Conservation (phyloP, 352 stramenopile species). For the Aphanomyces astaci region DNA sequence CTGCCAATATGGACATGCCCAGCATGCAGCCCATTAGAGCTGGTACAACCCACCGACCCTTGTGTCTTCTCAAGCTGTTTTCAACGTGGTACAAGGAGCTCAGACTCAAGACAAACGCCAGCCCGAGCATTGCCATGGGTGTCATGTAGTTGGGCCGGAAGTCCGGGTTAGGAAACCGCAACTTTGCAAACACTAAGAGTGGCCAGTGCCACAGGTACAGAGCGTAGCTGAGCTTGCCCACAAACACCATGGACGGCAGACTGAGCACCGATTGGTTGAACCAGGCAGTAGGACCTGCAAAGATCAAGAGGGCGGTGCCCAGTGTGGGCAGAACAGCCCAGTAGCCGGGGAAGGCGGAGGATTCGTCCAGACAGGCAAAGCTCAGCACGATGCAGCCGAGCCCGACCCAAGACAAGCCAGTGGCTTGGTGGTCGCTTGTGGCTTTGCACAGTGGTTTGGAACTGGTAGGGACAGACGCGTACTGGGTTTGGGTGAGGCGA, state of each 20-base stretch:
- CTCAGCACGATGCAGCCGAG: background rate
- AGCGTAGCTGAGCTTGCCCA: conserved; percentile 21
- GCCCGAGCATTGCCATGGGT: background rate
- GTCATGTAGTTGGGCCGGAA: background rate
- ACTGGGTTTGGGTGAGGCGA: too few relatives aligned
- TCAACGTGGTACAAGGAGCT: background rate
- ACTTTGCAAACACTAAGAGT: conserved; percentile 18
- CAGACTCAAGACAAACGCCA: background rate
- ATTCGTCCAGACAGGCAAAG: conserved; percentile 10
- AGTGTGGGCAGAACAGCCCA: conserved; percentile 13
- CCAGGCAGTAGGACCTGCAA: background rate
- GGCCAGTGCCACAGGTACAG: conserved; percentile 25
- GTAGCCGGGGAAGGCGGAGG: conserved; percentile 9
- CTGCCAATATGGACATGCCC: background rate
- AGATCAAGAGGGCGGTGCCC: background rate
- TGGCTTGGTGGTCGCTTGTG: too few relatives aligned
- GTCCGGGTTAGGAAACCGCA: conserved; percentile 13
- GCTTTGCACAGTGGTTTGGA: too few relatives aligned
- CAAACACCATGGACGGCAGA: background rate
- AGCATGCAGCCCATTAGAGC: background rate
- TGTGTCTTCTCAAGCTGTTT: background rate
- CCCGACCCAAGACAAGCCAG: too few relatives aligned
- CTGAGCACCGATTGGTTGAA: conserved; percentile 4
- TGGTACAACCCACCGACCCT: background rate
- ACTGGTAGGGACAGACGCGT: too few relatives aligned